Conservation (phyloP, 768 basidiomycete species). For the Polyporus arcularius region DNA sequence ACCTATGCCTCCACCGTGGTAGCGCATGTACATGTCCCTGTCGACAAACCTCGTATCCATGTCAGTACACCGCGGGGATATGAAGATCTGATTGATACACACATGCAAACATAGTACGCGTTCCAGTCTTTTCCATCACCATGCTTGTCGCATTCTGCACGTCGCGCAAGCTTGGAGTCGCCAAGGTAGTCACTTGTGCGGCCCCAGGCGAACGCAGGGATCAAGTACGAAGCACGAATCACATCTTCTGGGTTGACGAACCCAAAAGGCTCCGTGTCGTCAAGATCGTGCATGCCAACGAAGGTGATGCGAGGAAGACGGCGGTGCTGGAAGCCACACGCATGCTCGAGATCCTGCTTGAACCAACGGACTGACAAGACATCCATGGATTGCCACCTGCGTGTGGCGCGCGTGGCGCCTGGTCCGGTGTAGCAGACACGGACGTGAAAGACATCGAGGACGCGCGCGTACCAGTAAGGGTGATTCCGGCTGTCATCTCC, state of each 20-base stretch:
- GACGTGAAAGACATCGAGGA: constrained; percentile 31
- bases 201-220: constrained; percentile 39
- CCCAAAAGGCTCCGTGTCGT: constrained; percentile 38
- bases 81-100: neutral
- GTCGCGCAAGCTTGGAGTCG: neutral
- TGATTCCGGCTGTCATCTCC: neutral
- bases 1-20: too few species aligned
- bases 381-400: constrained; percentile 23
- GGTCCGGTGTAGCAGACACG: constrained; percentile 1
- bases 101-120: constrained; percentile 26
- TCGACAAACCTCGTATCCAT: too few species aligned
- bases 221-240: constrained; percentile 40
- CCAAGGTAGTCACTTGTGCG: constrained; percentile 12
- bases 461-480: constrained; percentile 32
- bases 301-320: constrained; percentile 42
- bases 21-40: too few species aligned
- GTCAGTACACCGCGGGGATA: too few species aligned
- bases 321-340: constrained; percentile 26
- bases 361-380: constrained; percentile 45
- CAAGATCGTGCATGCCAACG: constrained; percentile 28
- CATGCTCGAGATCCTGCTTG: constrained; percentile 27
- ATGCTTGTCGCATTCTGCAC: neutral
- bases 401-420: neutral
- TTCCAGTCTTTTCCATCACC: constrained; percentile 7
- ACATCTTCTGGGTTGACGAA: constrained; percentile 47